Evolutionary conservation across 2,329 filamentous ascomycete genomes (phyloP), one percentile per base, ranked within the genome.

Genomic region (Penicillium sp.): DNA sequence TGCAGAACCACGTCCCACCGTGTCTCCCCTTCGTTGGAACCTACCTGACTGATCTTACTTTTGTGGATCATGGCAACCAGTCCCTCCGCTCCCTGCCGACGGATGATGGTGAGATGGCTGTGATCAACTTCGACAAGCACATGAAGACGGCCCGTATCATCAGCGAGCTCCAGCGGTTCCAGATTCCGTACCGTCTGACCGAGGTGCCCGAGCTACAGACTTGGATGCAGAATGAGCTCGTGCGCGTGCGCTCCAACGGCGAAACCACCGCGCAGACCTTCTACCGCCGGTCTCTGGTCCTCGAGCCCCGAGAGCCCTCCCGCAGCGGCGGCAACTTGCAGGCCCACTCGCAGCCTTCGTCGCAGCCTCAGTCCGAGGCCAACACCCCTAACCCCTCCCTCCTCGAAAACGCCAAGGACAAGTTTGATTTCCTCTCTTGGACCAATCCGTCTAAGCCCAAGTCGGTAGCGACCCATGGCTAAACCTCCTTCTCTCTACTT

Each of bases 41-140:
- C 67, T 96, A 95, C 62, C 73, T 98, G 26, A 98, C 92, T 0
- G 92, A 98, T 59, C 72, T 98, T 25, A 95, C 89, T 0, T 96
- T 98, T 65, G 84, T 95, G 37, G 88, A 96, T 59, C 88, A 90
- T 48, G 92, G 92, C 45, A 96, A 96, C 62, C 84, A 85, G 22
- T 79, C 86, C 4, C 89, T 83, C 2, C 86, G 90, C 55, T 82
- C 83, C 54, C 76, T 94, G 13, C 77, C 78, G 0, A 72, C 58
- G 10, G 77, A 84, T n/a, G 75, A 80, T 18, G 67, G 70, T 17
- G 76, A 79, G 16, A 75, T 86, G 54, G 79, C 80, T 0, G 85
- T 96, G 20, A 87, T 98, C 73, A 98, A 98, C 67, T 96, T 95
- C 55, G 90, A 96, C 72, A 96, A 96, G 68, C 88, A 96, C 61